Conservation (phyloP, 768 basidiomycete genomes). For the Mycena capillaripes region DNA sequence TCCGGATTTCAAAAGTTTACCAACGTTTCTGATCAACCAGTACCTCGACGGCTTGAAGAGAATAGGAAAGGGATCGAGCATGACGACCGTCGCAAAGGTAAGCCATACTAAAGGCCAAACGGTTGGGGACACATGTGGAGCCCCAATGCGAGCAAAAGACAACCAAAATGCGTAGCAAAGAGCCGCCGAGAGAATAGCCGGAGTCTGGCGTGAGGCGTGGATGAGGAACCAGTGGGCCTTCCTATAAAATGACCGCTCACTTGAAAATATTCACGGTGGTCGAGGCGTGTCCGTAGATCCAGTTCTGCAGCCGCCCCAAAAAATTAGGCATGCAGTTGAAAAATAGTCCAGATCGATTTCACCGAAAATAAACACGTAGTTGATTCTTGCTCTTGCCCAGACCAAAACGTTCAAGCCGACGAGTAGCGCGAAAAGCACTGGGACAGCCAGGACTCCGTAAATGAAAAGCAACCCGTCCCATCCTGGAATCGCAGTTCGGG, state of each 20-base stretch:
- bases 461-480: constrained; percentile 85
- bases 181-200: constrained; percentile 81
- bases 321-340: background rate
- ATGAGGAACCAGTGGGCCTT: background rate
- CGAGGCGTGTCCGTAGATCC: constrained; percentile 77
- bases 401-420: constrained; percentile 87
- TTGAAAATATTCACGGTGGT: constrained; percentile 81
- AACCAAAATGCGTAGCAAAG: constrained; percentile 89
- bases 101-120: constrained; percentile 91
- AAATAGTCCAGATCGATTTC: background rate
- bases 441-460: constrained; percentile 82
- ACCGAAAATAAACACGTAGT: constrained; percentile 93
- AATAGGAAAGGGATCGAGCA: constrained; percentile 85
- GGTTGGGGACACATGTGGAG: constrained; percentile 67
- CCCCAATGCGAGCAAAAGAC: constrained; percentile 78
- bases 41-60: constrained; percentile 75
- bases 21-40: constrained; percentile 82
- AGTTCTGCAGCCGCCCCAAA: constrained; percentile 63
- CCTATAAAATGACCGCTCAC: constrained; percentile 47
- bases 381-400: constrained; percentile 85
- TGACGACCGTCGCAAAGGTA: constrained; percentile 64
- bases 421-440: constrained; percentile 80
- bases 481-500: constrained; percentile 68
- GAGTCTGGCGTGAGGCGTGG: constrained; percentile 64
- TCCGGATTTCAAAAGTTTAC: constrained; percentile 78